Evolutionary conservation across 176 grass and related monocot genomes (phyloP).

Genomic region (Triticum turgidum): DNA sequence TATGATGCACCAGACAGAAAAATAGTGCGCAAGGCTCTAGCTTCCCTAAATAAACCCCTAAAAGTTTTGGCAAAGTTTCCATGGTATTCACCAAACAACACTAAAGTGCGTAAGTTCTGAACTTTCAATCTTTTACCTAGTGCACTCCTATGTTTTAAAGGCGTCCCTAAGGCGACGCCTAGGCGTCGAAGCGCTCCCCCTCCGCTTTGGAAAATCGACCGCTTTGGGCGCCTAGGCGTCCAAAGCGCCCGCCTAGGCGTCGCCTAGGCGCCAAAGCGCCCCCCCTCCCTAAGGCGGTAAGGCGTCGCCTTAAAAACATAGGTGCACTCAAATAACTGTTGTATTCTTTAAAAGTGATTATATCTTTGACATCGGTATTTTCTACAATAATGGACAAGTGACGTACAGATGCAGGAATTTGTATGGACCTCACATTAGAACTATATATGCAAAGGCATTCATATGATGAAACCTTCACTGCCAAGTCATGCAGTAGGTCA

Average conservation of each 20-base stretch:
- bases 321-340: background rate
- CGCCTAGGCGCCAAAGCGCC: too few species aligned
- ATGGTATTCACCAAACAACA: conserved; percentile 15
- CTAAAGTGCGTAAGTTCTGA: conserved; percentile 12
- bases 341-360: background rate
- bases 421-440: background rate
- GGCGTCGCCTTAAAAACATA: too few species aligned
- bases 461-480: background rate
- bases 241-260: too few species aligned
- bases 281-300: too few species aligned
- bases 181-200: too few species aligned
- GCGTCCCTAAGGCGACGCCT: too few species aligned
- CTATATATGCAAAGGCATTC: conserved; percentile 22
- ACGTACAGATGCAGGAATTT: background rate
- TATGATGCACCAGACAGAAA: background rate
- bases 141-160: too few species aligned
- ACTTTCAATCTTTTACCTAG: background rate
- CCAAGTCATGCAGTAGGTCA: conserved; percentile 37
- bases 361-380: background rate
- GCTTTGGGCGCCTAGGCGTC: too few species aligned
- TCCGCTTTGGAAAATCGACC: too few species aligned
- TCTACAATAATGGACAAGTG: conserved; percentile 29
- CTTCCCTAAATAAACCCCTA: background rate
- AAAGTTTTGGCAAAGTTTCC: background rate
- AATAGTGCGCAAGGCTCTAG: background rate